phyloP scores from a whole-genome alignment of 2,329 filamentous ascomycete species.

The Penicillium sp. region DNA sequence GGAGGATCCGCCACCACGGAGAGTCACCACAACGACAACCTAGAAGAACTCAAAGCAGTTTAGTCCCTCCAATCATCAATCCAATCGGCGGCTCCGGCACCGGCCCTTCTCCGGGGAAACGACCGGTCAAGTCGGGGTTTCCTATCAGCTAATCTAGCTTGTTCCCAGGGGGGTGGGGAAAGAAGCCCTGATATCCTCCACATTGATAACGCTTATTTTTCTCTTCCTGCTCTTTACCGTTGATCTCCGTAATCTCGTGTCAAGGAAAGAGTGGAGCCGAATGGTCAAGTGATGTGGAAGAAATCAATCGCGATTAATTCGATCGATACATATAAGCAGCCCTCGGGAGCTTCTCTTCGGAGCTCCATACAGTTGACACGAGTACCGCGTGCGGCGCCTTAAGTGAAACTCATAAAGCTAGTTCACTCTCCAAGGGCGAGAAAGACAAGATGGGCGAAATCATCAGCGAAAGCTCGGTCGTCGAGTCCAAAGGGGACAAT shows the following conservation, averaged over 20 bases:
- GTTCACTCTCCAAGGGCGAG: background rate
- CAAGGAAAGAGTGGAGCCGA: background rate
- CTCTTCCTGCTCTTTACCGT: background rate
- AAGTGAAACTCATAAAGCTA: background rate
- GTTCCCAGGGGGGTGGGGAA: background rate
- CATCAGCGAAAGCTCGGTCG: background rate
- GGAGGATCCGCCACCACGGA: background rate
- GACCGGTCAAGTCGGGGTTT: conserved; percentile 5
- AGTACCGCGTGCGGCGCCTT: background rate
- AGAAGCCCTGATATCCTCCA: background rate
- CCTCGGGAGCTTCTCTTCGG: background rate
- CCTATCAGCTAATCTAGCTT: background rate
- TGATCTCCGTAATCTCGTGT: background rate
- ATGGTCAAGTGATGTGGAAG: conserved; percentile 2
- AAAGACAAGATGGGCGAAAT: conserved; percentile 1
- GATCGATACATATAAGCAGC: background rate
- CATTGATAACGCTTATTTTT: background rate
- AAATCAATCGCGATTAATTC: background rate
- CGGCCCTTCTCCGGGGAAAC: conserved; percentile 3
- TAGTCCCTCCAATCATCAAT: background rate
- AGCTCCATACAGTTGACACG: background rate
- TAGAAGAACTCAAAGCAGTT: background rate
- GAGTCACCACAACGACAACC: background rate
- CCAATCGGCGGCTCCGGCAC: conserved; percentile 3
- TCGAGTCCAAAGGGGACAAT: background rate